Conservation (phyloP, 768 basidiomycete genomes). For the Lactifluus pinguis region DNA sequence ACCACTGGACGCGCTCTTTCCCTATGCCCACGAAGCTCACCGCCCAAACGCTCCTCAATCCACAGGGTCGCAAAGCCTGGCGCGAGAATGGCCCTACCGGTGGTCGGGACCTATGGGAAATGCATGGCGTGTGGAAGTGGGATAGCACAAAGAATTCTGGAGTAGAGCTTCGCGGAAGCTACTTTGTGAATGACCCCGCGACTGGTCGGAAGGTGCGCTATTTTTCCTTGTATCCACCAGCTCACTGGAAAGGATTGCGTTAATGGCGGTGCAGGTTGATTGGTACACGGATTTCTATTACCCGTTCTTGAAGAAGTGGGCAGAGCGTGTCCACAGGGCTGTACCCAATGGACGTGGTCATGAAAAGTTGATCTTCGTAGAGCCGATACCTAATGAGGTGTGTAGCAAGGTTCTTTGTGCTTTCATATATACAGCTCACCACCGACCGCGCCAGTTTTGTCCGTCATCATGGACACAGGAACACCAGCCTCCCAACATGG, state of each 20-base stretch:
- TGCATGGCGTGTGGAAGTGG: slow-evolving; percentile 93
- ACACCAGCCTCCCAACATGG: slow-evolving; percentile 50
- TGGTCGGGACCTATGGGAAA: slow-evolving; percentile 76
- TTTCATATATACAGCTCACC: background rate
- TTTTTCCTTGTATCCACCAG: background rate
- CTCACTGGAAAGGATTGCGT: background rate
- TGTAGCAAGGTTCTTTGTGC: slow-evolving; percentile 22
- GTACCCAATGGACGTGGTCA: slow-evolving; percentile 26
- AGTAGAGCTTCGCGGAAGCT: slow-evolving; percentile 74
- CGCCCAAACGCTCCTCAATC: slow-evolving; percentile 50
- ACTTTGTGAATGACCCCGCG: slow-evolving; percentile 65
- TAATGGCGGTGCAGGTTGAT: slow-evolving; percentile 43
- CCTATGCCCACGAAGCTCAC: slow-evolving; percentile 76
- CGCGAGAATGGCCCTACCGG: slow-evolving; percentile 59
- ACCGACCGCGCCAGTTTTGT: slow-evolving; percentile 48
- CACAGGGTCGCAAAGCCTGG: slow-evolving; percentile 57
- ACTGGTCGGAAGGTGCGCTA: slow-evolving; percentile 48
- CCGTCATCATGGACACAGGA: slow-evolving; percentile 67
- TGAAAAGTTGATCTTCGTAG: slow-evolving; percentile 63
- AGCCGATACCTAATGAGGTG: slow-evolving; percentile 95
- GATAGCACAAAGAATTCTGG: slow-evolving; percentile 54
- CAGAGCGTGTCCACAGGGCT: slow-evolving; percentile 42
- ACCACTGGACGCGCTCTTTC: slow-evolving; percentile 77
- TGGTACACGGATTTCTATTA: slow-evolving; percentile 86
- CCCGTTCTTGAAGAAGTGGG: slow-evolving; percentile 67